Evolutionary conservation across 1,284 basidiomycete genomes (phyloP).

Genomic region (Amylostereum areolatum): DNA sequence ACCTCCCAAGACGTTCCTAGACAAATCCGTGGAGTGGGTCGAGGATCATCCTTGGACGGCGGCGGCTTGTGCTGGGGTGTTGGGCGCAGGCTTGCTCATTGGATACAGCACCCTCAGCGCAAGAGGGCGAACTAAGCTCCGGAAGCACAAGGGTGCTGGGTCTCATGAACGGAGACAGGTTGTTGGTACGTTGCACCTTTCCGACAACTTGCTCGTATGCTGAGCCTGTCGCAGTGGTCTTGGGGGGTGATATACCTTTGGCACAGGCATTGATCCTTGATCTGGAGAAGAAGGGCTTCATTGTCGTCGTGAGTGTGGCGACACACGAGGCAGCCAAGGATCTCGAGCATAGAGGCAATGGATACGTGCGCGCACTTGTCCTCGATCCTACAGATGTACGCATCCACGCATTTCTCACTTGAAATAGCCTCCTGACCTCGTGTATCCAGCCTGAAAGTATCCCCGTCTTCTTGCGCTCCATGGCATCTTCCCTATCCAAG

Average conservation of each 20-base stretch:
- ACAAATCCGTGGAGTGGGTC: conserved; percentile 45
- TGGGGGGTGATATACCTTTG: conserved; percentile 71
- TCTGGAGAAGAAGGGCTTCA: conserved; percentile 71
- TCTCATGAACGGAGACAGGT: conserved; percentile 54
- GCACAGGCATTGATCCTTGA: conserved; percentile 65
- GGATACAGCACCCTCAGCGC: conserved; percentile 38
- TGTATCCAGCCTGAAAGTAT: conserved; percentile 55
- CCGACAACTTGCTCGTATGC: too few species aligned
- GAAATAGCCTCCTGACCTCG: neutral
- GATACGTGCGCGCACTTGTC: conserved; percentile 73
- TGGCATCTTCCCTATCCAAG: conserved; percentile 72
- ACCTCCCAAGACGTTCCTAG: conserved; percentile 36
- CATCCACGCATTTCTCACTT: conserved; percentile 4
- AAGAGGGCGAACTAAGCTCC: conserved; percentile 24
- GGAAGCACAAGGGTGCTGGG: conserved; percentile 27
- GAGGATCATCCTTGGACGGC: conserved; percentile 54
- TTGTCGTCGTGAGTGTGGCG: conserved; percentile 73
- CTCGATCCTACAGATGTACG: conserved; percentile 69
- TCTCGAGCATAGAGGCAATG: conserved; percentile 59
- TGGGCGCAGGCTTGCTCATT: conserved; percentile 54
- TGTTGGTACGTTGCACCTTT: conserved; percentile 51
- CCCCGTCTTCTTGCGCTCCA: conserved; percentile 69
- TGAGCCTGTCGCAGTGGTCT: conserved; percentile 68
- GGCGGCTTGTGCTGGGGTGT: conserved; percentile 43
- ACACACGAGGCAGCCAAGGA: conserved; percentile 54